Conservation (phyloP, 148 eudicot genomes). For the Silene conica region DNA sequence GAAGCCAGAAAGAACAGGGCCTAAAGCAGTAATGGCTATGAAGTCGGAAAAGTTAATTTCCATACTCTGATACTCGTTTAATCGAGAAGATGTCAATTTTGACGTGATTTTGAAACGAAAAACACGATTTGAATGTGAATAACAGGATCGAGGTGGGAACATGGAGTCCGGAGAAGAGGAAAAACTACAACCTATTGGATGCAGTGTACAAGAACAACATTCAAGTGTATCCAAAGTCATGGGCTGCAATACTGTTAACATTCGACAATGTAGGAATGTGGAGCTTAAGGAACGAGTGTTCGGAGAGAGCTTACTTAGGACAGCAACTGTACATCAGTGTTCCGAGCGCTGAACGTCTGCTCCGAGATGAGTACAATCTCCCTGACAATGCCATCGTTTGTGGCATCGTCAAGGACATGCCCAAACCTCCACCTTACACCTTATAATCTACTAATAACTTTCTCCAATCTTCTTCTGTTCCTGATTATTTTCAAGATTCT, state of each 20-base stretch:
- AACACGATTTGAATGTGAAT: background rate
- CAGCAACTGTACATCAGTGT: slow-evolving; percentile 58
- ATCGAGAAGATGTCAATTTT: background rate
- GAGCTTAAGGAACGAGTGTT: slow-evolving; percentile 39
- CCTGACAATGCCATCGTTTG: slow-evolving; percentile 35
- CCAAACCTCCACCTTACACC: slow-evolving; percentile 40
- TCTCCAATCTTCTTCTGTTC: too few species aligned
- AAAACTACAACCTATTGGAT: slow-evolving; percentile 51
- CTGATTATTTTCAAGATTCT: too few species aligned
- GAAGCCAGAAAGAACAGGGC: too few species aligned
- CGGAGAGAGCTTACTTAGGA: slow-evolving; percentile 48
- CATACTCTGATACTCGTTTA: too few species aligned
- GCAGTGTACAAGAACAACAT: slow-evolving; percentile 49
- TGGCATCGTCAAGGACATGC: slow-evolving; percentile 44
- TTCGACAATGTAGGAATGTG: slow-evolving; percentile 62
- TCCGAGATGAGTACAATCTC: slow-evolving; percentile 45
- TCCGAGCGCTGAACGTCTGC: slow-evolving; percentile 30
- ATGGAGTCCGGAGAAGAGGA: slow-evolving; percentile 50
- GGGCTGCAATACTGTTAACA: slow-evolving; percentile 54
- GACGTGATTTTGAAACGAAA: background rate
- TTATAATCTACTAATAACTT: slow-evolving; percentile 11
- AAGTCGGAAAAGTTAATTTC: too few species aligned
- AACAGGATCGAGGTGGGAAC: slow-evolving; percentile 41
- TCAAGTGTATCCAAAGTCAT: slow-evolving; percentile 52
- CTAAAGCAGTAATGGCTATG: too few species aligned